Evolutionary conservation across 2,329 filamentous ascomycete species (phyloP), one percentile per base, ranked within the genome.

Genomic region (Ophiostoma perfectum): DNA sequence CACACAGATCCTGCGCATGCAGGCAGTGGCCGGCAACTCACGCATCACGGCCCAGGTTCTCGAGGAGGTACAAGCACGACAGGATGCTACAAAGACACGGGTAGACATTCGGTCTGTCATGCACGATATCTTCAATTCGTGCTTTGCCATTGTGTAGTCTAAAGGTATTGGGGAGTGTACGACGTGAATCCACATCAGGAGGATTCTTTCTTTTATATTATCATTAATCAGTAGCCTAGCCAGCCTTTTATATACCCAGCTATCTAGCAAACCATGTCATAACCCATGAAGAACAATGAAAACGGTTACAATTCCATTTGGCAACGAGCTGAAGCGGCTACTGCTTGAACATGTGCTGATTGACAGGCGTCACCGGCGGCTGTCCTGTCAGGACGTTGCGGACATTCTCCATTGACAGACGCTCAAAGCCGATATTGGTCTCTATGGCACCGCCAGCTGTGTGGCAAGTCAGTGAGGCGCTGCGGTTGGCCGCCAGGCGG

Each of bases 391-490:
- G 73, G 67, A 83, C 83, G 0, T 79, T 78, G 66, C 83, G 72
- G 14, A 85, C 76, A 72, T 86, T 87, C 75, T 82, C 78, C 76
- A 87, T 84, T 1, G 83, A 79, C 73, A 86, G 73, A 52, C 77
- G 76, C 75, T 86, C 84, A 71, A 86, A 86, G 27, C 82, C 83
- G 39, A 83, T 74, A 70, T 80, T 79, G 64, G 83, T 84, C 71
- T 85, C 82, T 5, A 86, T 77, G 11, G 82, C 83, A 2, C 83
- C 82, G 0, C 84, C 84, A 1, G 83, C 84, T 67, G 82, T 85
- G 75, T 86, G 84, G 27, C 80, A 79, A 16, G 84, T 81, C 52
- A 86, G 75, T 64, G 81, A 45, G 71, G 69, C 16, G 68, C 71
- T 1, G 69, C 68, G 82, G 72, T 88, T 89, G 66, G 77, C 77